Percentiles rank a stretch among this genome's conserved stretches.
Conservation (phyloP, 768 basidiomycete genomes). For the Austroboletus eburneus region DNA sequence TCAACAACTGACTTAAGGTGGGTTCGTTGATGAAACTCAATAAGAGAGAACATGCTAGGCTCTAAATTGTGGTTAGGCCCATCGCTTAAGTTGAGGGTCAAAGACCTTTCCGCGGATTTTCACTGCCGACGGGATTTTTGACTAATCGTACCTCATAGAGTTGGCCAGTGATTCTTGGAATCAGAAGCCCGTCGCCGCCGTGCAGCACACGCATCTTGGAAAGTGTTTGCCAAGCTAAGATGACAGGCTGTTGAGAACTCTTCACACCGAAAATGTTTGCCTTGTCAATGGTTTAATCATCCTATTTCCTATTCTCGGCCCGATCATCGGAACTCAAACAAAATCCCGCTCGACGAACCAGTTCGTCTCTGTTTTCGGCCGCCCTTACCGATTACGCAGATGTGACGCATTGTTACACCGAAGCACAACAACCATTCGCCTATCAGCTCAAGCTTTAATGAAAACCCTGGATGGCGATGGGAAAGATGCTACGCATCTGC, state of each 20-base stretch:
- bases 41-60: no score
- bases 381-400: constrained; percentile 12
- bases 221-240: constrained; percentile 2
- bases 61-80: no score
- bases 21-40: not conserved
- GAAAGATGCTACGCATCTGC: not conserved
- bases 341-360: constrained; percentile 1
- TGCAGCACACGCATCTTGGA: constrained; percentile 9
- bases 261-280: not conserved
- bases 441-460: constrained; percentile 6
- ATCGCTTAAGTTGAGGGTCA: no score
- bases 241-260: not conserved
- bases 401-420: not conserved
- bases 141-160: not conserved
- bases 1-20: not conserved
- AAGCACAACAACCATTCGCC: no score
- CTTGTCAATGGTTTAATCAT: not conserved
- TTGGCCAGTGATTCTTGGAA: constrained; percentile 1
- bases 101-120: constrained; percentile 5
- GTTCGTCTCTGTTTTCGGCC: constrained; percentile 3
- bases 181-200: not conserved
- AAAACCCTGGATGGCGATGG: constrained; percentile 2
- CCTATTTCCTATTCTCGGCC: not conserved
- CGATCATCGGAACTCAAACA: not conserved
- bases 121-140: not conserved